Evolutionary conservation across 2,329 filamentous ascomycete species (phyloP).

Genomic region (Dothidotthia symphoricarpi): DNA sequence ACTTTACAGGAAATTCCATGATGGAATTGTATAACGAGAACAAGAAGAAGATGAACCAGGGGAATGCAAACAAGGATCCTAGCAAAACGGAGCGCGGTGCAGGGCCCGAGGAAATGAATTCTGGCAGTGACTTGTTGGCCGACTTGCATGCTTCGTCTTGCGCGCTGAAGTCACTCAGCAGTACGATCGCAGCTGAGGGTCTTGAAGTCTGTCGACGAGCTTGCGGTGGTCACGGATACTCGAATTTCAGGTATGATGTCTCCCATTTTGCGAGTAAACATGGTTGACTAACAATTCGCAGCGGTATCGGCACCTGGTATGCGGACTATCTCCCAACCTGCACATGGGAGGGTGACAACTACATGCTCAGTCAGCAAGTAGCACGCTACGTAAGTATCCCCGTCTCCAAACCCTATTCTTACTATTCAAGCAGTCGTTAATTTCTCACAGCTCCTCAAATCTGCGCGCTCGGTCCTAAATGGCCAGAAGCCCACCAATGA

Average conservation of each 20-base stretch:
- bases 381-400: conserved; percentile 63
- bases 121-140: conserved; percentile 66
- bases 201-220: conserved; percentile 72
- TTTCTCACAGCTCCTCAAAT: conserved; percentile 61
- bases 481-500: conserved; percentile 65
- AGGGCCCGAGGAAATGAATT: conserved; percentile 65
- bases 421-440: conserved; percentile 2
- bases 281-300: conserved; percentile 10
- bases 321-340: conserved; percentile 70
- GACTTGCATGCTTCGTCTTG: conserved; percentile 76
- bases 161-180: conserved; percentile 71
- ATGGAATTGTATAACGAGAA: conserved; percentile 71
- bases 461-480: conserved; percentile 66
- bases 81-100: conserved; percentile 50
- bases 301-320: conserved; percentile 73
- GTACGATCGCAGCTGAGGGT: conserved; percentile 70
- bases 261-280: background rate
- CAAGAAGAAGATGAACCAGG: conserved; percentile 62
- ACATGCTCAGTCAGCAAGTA: conserved; percentile 79
- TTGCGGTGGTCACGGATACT: conserved; percentile 76
- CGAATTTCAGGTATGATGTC: conserved; percentile 55
- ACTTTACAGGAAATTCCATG: conserved; percentile 76
- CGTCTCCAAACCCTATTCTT: background rate
- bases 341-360: conserved; percentile 78
- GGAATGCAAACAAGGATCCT: conserved; percentile 37